Evolutionary conservation across 2,329 filamentous ascomycete genomes (phyloP).

Genomic region (Geosmithia putterillii): DNA sequence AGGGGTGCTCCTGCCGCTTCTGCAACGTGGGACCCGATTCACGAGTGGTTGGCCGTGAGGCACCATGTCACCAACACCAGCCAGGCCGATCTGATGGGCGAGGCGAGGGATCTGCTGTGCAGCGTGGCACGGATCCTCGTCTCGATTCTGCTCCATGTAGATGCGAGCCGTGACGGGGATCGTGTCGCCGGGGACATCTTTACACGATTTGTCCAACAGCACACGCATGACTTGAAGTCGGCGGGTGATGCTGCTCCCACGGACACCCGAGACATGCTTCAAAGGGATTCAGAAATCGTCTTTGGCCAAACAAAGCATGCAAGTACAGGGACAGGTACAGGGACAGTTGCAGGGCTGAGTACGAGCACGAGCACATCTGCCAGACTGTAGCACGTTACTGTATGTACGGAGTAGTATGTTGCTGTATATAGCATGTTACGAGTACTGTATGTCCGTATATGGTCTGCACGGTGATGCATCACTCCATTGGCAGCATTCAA

Average conservation of each 20-base stretch:
- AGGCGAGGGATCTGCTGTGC: conserved; percentile 32
- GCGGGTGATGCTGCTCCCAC: too few species aligned
- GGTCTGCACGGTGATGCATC: too few species aligned
- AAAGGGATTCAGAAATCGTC: conserved; percentile 19
- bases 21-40: conserved; percentile 16
- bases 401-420: background rate
- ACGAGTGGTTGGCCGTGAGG: conserved; percentile 27
- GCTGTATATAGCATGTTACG: background rate
- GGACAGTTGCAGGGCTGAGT: too few species aligned
- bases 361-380: background rate
- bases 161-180: conserved; percentile 23
- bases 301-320: conserved; percentile 15
- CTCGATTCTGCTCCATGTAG: conserved; percentile 27
- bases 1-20: too few species aligned
- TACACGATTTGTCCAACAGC: conserved; percentile 19
- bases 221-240: too few species aligned
- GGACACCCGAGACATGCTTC: background rate
- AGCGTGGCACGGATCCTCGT: conserved; percentile 29
- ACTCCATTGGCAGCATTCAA: too few species aligned
- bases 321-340: too few species aligned
- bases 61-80: conserved; percentile 18
- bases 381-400: background rate
- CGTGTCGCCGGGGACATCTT: conserved; percentile 24
- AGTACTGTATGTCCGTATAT: too few species aligned
- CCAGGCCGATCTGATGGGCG: conserved; percentile 26